Evolutionary conservation across 2,329 filamentous ascomycete species (phyloP).

Genomic region (Exophiala alcalophila): DNA sequence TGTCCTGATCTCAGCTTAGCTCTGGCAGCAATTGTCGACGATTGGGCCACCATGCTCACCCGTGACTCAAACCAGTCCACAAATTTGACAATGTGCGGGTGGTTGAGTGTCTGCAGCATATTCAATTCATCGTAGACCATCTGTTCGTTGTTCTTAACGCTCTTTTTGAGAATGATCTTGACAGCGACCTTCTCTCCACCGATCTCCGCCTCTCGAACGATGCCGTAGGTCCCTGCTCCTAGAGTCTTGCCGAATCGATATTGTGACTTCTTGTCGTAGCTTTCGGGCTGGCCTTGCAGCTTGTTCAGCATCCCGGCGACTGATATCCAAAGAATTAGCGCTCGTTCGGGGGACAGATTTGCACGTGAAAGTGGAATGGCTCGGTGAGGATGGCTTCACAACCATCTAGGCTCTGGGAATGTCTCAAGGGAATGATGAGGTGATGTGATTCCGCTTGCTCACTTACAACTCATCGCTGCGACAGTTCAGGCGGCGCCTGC

Average conservation of each 20-base stretch:
- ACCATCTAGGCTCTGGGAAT: too few relatives aligned
- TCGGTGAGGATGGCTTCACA: too few relatives aligned
- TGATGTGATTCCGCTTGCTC: too few relatives aligned
- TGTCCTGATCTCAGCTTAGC: constrained; percentile 63
- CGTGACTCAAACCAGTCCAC: constrained; percentile 99
- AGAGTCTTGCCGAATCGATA: constrained; percentile 92
- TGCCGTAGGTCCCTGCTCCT: constrained; percentile 95
- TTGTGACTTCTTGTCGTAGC: constrained; percentile 97
- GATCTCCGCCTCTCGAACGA: constrained; percentile 90
- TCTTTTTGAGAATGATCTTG: constrained; percentile 99
- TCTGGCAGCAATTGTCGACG: background rate
- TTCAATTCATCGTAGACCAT: constrained; percentile 98
- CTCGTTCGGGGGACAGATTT: background rate
- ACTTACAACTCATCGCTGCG: constrained; percentile 28
- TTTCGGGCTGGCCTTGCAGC: constrained; percentile 93
- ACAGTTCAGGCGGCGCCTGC: constrained; percentile 15
- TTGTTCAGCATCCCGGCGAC: constrained; percentile 90
- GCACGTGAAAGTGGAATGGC: background rate
- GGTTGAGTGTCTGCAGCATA: constrained; percentile 85
- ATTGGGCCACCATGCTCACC: constrained; percentile 51
- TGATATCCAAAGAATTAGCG: constrained; percentile 39
- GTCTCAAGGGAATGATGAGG: background rate
- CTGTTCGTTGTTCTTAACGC: constrained; percentile 94
- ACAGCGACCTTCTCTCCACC: constrained; percentile 83
- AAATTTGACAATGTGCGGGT: constrained; percentile 95